Evolutionary conservation across 768 basidiomycete genomes (phyloP).

Genomic region (Boletus tylopilopsis): DNA sequence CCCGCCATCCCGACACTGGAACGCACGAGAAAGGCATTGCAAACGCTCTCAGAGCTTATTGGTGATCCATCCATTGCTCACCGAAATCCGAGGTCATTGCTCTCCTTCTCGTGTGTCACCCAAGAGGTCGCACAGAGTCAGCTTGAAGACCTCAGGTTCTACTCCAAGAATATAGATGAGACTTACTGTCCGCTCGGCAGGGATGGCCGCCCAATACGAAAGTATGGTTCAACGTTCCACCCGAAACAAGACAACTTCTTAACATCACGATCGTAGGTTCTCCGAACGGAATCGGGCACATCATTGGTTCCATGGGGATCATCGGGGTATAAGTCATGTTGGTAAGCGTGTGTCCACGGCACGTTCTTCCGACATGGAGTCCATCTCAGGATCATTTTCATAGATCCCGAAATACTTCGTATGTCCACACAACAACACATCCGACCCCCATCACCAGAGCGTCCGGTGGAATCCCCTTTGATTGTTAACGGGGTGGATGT

Average conservation of each 20-base stretch:
- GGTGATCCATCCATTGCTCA: conserved; percentile 42
- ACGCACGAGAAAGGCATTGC: conserved; percentile 54
- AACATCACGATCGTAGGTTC: conserved; percentile 36
- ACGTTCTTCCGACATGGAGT: conserved; percentile 2
- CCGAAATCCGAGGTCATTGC: conserved; percentile 53
- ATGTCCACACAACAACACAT: conserved; percentile 15
- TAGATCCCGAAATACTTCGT: conserved; percentile 26
- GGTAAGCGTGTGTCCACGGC: conserved; percentile 39
- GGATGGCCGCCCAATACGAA: conserved; percentile 59
- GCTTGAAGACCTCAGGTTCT: conserved; percentile 43
- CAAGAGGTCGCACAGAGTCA: conserved; percentile 51
- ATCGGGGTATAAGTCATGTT: conserved; percentile 52
- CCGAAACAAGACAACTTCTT: neutral
- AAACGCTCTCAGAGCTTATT: conserved; percentile 48
- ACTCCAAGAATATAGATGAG: conserved; percentile 39
- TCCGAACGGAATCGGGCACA: conserved; percentile 50
- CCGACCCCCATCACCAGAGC: conserved; percentile 23
- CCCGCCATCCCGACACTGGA: conserved; percentile 36
- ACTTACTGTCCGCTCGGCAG: conserved; percentile 56
- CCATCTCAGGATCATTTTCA: conserved; percentile 1
- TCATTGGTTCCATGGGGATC: conserved; percentile 63
- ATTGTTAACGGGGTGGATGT: conserved; percentile 37
- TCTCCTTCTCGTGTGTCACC: conserved; percentile 66
- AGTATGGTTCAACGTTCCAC: conserved; percentile 40
- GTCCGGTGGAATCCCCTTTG: conserved; percentile 21